Percentiles rank a stretch among this genome's conserved stretches.
Conservation (phyloP, 148 eudicot species). For the Rhododendron simsii region DNA sequence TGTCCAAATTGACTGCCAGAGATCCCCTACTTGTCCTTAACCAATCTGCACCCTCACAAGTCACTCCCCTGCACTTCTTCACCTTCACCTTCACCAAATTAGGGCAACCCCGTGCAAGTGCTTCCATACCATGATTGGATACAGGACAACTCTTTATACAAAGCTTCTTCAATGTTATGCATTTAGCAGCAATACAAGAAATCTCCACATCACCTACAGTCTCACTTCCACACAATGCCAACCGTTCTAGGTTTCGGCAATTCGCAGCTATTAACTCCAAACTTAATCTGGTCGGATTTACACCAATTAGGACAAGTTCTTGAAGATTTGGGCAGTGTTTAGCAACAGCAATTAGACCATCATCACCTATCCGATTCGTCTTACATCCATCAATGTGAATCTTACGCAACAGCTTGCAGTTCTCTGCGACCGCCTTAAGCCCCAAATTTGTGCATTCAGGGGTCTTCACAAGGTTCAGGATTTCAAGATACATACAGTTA, state of each 20-base stretch:
- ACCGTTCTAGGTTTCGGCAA: constrained; percentile 46
- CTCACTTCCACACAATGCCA: constrained; percentile 60
- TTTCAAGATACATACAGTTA: constrained; percentile 35
- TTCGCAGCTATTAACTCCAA: constrained; percentile 38
- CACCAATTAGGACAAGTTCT: constrained; percentile 47
- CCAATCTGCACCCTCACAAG: constrained; percentile 42
- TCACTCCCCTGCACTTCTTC: constrained; percentile 52
- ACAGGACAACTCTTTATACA: constrained; percentile 60
- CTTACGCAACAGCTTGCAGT: constrained; percentile 45
- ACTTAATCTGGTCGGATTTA: constrained; percentile 42
- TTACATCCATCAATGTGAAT: constrained; percentile 67
- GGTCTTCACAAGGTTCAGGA: constrained; percentile 46
- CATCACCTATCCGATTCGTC: constrained; percentile 53
- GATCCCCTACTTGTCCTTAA: constrained; percentile 40
- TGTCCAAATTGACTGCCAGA: constrained; percentile 38
- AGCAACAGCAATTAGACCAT: constrained; percentile 43
- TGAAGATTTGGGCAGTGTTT: constrained; percentile 45
- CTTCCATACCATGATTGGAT: constrained; percentile 52
- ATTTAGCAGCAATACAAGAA: constrained; percentile 49
- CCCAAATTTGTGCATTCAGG: constrained; percentile 55
- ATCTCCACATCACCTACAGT: constrained; percentile 54
- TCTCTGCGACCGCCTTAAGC: constrained; percentile 34
- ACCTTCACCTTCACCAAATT: constrained; percentile 58
- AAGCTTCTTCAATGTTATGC: constrained; percentile 47
- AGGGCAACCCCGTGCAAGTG: constrained; percentile 52